phyloP scores from a whole-genome alignment of 441 rosid species.

The Cnidoscolus chayamansa region DNA sequence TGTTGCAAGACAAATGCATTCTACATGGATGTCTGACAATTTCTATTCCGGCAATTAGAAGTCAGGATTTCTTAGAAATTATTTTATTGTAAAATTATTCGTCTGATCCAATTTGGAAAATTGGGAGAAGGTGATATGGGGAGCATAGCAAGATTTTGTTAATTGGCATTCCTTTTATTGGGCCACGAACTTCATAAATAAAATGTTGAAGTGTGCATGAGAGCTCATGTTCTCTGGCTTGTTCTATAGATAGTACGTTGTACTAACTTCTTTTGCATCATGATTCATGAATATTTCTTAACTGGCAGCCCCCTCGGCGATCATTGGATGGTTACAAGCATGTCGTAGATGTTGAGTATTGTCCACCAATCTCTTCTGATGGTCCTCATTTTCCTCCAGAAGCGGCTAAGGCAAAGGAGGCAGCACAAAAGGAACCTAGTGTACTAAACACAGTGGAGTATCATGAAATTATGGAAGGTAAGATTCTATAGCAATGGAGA shows the following conservation, averaged over 20 bases:
- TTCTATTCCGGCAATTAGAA: too few species aligned
- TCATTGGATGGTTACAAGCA: conserved; percentile 95
- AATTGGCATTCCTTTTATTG: neutral
- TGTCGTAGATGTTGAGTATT: conserved; percentile 84
- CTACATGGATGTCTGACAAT: neutral
- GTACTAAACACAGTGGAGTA: conserved; percentile 57
- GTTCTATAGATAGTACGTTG: too few species aligned
- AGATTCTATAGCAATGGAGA: neutral
- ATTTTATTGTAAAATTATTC: neutral
- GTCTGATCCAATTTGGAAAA: neutral
- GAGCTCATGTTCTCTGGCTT: neutral
- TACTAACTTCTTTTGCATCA: conserved; percentile 1
- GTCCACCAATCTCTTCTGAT: conserved; percentile 71
- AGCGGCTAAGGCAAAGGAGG: conserved; percentile 87
- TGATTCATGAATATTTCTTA: conserved; percentile 5
- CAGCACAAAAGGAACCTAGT: conserved; percentile 73
- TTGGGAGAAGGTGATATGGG: neutral
- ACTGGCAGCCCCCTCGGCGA: conserved; percentile 64
- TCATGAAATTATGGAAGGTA: conserved; percentile 88
- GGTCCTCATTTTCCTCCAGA: conserved; percentile 82
- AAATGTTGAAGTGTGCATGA: neutral
- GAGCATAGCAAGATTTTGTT: neutral
- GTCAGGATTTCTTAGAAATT: neutral
- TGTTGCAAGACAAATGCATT: neutral
- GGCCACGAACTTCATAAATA: neutral